Base-by-base conservation (phyloP, 176 grass and related monocot genomes). In the Raddia guianensis region DNA sequence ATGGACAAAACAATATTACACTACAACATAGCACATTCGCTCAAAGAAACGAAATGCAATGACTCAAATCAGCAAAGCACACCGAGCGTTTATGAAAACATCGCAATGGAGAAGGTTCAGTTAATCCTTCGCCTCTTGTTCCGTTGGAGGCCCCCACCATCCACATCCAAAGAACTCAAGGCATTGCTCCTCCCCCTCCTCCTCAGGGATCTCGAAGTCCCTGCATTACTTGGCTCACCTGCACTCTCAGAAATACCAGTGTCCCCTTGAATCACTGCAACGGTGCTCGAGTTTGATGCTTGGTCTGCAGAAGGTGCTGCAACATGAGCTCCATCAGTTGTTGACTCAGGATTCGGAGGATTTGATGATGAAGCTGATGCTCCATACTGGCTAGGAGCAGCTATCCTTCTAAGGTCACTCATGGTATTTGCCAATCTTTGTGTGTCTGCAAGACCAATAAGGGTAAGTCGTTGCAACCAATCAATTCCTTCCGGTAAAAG, bases 91-190 rank as follows among this genome's bases (percentile, higher is more conserved):
- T 77, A 71, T 49, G 47, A 65, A 52, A 78, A 86, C 51, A 74
- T 33, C 0, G 3, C 40, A n/a, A 67, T 45, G 9, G 12, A 84
- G 72, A 80, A 51, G 73, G 37, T 78, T 89, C 84, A 95, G 80
- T 94, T 97, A 76, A 93, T 84, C 81, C 96, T 90, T 76, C 86
- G 82, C 71, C 92, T 93, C 90, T 95, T 99, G 32, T 86, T 86
- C 50, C 66, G 73, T 73, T 99, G 86, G 49, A 72, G 84, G 1
- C 72, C 53, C 0, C 76, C 90, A 46, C 92, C 90, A 84, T 99
- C 86, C 12, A 77, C 92, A 82, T 99, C 93, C 68, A 87, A 84
- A 55, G 96, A 99, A 75, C 82, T 89, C 49, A 88, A 75, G 7
- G 46, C 65, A 73, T 82, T 89, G 75, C 58, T 92, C 84, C 96